These are phyloP conservation scores for Niebla homalea DNA, from an alignment of 495 filamentous ascomycete species.

Conservation along the genomic window DNA sequence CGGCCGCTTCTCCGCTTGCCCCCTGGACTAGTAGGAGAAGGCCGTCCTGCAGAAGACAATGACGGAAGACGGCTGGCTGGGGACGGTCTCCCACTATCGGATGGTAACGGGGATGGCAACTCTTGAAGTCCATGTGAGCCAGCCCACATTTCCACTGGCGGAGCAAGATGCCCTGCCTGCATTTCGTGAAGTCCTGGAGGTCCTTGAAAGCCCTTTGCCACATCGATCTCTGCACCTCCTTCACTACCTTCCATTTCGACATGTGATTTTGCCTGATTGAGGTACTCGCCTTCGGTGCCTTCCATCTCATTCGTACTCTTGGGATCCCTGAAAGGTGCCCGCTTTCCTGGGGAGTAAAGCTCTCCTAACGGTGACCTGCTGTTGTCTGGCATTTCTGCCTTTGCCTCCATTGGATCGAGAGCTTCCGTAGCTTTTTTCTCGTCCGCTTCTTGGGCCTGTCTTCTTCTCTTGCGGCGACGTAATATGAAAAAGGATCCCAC, in stretches of 20 bases:
- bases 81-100: conserved; percentile 5
- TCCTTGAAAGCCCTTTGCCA: conserved; percentile 3
- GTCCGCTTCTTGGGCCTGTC: background rate
- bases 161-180: background rate
- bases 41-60: background rate
- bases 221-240: conserved; percentile 14
- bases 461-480: conserved; percentile 2
- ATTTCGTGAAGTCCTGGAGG: conserved; percentile 1
- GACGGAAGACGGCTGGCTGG: conserved; percentile 1
- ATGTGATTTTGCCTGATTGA: background rate
- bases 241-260: conserved; percentile 7
- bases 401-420: conserved; percentile 1
- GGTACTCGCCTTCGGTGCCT: conserved; percentile 5
- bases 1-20: background rate
- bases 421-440: background rate
- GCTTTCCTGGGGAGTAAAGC: conserved; percentile 2
- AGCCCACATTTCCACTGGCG: conserved; percentile 12
- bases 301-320: conserved; percentile 9
- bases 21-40: background rate
- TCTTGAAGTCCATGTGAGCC: conserved; percentile 9
- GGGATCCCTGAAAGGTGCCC: conserved; percentile 1
- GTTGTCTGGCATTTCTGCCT: conserved; percentile 9
- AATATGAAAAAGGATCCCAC: conserved; percentile 1
- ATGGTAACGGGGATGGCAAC: background rate
- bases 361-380: conserved; percentile 4